Evolutionary conservation across 2,329 filamentous ascomycete species (phyloP).

Genomic region (Coniochaeta ligniaria): DNA sequence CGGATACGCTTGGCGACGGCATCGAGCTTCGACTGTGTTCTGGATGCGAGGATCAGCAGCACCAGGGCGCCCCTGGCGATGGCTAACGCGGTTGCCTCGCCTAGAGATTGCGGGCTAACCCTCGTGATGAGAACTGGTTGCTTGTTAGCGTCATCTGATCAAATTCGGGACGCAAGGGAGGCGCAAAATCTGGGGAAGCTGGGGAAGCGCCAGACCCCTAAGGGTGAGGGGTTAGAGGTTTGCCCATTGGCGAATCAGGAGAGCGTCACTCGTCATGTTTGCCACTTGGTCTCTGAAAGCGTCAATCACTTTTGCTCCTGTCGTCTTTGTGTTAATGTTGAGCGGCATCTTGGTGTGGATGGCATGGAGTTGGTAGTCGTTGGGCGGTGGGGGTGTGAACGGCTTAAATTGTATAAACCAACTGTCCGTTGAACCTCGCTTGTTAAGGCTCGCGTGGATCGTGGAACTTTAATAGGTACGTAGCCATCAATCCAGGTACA

Average conservation of each 20-base stretch:
- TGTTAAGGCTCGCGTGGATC: too few species aligned
- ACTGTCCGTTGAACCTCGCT: too few species aligned
- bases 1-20: conserved; percentile 13
- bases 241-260: not conserved
- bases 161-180: not conserved
- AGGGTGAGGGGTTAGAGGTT: not conserved
- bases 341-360: not conserved
- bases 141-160: conserved; percentile 3
- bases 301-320: conserved; percentile 9
- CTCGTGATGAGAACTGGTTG: conserved; percentile 30
- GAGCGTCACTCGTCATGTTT: conserved; percentile 6
- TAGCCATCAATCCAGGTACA: too few species aligned
- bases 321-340: conserved; percentile 1
- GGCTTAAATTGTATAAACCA: conserved; percentile 5
- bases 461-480: too few species aligned
- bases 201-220: not conserved
- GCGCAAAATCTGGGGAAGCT: not conserved
- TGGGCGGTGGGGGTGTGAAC: not conserved
- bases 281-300: conserved; percentile 6
- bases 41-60: conserved; percentile 29
- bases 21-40: conserved; percentile 23
- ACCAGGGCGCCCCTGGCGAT: conserved; percentile 24
- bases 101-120: conserved; percentile 27
- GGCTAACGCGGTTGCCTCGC: conserved; percentile 22
- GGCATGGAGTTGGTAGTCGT: not conserved